These are phyloP conservation scores for Teunomyces stri DNA, from an alignment of 805 yeast genomes.

Conservation along the genomic window DNA sequence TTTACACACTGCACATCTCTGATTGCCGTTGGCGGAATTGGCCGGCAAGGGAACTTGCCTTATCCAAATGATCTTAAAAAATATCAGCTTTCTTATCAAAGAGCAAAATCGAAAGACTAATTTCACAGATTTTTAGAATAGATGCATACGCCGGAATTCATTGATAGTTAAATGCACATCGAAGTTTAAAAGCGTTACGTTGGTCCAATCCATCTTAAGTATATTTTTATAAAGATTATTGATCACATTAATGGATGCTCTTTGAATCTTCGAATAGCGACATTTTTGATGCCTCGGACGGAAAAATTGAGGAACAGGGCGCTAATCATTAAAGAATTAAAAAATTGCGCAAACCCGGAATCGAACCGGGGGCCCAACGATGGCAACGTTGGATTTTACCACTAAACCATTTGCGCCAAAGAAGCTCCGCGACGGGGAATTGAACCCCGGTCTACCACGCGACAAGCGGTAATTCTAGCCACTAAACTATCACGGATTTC, in stretches of 20 bases:
- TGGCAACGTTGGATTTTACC: slow-evolving; percentile 9
- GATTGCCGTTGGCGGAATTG: not conserved
- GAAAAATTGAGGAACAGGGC: too few relatives aligned
- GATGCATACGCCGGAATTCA: too few relatives aligned
- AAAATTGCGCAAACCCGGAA: slow-evolving; percentile 10
- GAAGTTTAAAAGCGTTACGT: too few relatives aligned
- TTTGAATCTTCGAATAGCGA: too few relatives aligned
- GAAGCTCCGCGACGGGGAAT: slow-evolving; percentile 7
- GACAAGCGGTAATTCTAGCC: slow-evolving; percentile 7
- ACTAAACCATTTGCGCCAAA: slow-evolving; percentile 4
- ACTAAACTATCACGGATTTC: slow-evolving; percentile 6
- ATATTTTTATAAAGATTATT: too few relatives aligned
- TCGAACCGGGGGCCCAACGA: slow-evolving; percentile 11
- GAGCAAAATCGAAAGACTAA: not conserved
- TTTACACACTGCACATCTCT: not conserved
- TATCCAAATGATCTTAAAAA: not conserved
- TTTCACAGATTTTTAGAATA: too few relatives aligned
- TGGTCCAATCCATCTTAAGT: too few relatives aligned
- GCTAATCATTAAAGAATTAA: not conserved
- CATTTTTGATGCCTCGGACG: too few relatives aligned
- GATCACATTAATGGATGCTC: too few relatives aligned
- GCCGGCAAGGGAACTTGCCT: not conserved
- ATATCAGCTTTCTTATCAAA: not conserved
- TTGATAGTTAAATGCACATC: too few relatives aligned
- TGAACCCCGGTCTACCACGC: slow-evolving; percentile 8